These are phyloP conservation scores for Thalassiosira livingstoniorum DNA, from an alignment of 352 stramenopile species.

Conservation along the genomic window DNA sequence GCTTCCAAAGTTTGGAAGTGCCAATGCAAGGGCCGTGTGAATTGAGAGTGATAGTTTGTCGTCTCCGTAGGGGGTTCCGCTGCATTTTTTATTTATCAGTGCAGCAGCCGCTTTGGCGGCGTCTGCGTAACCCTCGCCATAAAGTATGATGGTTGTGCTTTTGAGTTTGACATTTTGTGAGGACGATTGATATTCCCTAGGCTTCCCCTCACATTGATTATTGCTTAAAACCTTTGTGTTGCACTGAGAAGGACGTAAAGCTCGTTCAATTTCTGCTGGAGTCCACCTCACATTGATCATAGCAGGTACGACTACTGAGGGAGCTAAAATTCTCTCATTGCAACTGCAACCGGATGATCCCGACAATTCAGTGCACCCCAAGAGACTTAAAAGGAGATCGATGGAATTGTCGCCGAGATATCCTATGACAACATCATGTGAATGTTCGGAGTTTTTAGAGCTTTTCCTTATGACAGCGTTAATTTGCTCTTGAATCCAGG, in stretches of 20 bases:
- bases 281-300: constrained; percentile 81
- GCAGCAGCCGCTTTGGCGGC: constrained; percentile 29
- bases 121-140: constrained; percentile 54
- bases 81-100: constrained; percentile 22
- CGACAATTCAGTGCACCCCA: constrained; percentile 52
- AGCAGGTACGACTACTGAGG: constrained; percentile 48
- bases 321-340: not conserved
- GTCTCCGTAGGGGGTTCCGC: constrained; percentile 8
- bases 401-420: constrained; percentile 66
- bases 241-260: constrained; percentile 40
- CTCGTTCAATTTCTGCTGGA: constrained; percentile 64
- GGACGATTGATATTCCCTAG: not conserved
- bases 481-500: constrained; percentile 2
- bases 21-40: constrained; percentile 19
- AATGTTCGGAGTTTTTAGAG: not conserved
- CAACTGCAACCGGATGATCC: not conserved
- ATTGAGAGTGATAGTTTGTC: not conserved
- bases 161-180: no score
- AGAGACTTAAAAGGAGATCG: constrained; percentile 69
- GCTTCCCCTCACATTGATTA: not conserved
- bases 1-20: constrained; percentile 37
- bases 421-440: constrained; percentile 25
- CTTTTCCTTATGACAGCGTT: not conserved
- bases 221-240: not conserved
- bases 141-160: constrained; percentile 68